Base-by-base conservation (phyloP, 805 yeast species). In the Blastobotrys peoriensis region DNA sequence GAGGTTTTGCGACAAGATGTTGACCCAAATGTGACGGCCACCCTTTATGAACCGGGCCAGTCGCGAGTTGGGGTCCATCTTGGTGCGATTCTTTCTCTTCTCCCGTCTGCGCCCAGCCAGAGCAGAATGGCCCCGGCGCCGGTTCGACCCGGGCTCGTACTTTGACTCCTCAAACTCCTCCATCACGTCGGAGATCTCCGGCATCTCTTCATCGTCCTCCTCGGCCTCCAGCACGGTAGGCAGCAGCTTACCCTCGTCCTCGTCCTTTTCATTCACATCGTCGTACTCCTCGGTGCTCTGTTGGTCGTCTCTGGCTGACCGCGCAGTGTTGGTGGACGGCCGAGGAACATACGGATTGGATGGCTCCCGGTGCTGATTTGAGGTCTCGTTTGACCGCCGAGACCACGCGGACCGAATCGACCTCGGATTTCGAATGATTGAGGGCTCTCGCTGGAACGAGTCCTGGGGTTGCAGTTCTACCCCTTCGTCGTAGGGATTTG, bases 1-100 rank as follows among this genome's bases (percentile, higher is more conserved):
- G 15, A 64, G 49, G 3, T 54, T 45, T 39, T 46, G 46, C 8
- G 53, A 43, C 15, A 55, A 41, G 15, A 50, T 41, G 21, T 45
- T 28, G 36, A 47, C 47, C 40, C 52, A 54, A 10, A 54, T 34
- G 23, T 44, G 28, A 30, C 53, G 50, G 25, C 47, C 21, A 5
- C 16, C 8, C 27, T 18, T 27, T 33, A 49, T 34, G 23, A 45
- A 33, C 48, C 47, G 44, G 27, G 44, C 23, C 21, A 40, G 38
- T 21, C 46, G 43, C 3, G 42, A 10, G 18, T 35, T n/a, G 4
- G 20, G 30, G 13, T 25, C 30, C 41, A 39, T 2, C 19, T 17
- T 5, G 22, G 28, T 18, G 19, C 27, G 20, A 18, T 42, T 18
- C 38, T 34, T 42, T 20, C 33, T 22, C 43, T 28, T 18, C 16